A percentile compares a stretch with the other conserved stretches of the same genome.
These are phyloP conservation scores for Rubus parviflorus DNA, from an alignment of 306 rosid species.

Conservation along the genomic window DNA sequence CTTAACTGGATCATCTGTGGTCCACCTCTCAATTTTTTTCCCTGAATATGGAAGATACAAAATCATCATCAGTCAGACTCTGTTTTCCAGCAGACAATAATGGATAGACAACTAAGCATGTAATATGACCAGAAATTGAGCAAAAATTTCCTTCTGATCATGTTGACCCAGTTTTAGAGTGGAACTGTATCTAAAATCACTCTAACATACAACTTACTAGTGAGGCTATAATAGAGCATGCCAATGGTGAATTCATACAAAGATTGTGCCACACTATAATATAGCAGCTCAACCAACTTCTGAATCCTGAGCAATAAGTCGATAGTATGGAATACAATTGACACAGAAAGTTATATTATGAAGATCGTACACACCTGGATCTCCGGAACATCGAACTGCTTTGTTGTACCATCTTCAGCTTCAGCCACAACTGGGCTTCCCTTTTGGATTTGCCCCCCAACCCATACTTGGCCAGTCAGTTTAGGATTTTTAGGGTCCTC, in stretches of 20 bases:
- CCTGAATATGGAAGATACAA: constrained; percentile 43
- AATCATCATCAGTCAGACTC: background rate
- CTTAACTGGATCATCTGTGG: constrained; percentile 96
- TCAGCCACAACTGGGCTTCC: constrained; percentile 65
- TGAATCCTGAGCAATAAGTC: background rate
- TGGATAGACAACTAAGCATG: background rate
- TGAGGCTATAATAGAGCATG: background rate
- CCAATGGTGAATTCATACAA: too few species aligned
- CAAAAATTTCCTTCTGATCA: background rate
- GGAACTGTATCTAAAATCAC: background rate
- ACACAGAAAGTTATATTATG: background rate
- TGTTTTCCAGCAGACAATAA: background rate
- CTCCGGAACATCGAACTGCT: constrained; percentile 78
- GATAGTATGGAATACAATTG: background rate
- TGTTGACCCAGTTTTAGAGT: background rate
- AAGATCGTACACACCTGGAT: constrained; percentile 56
- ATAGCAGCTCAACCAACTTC: background rate
- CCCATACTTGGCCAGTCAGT: constrained; percentile 83
- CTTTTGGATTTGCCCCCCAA: constrained; percentile 77
- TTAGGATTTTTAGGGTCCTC: constrained; percentile 71
- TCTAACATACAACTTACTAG: background rate
- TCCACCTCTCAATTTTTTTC: constrained; percentile 72
- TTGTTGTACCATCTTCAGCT: constrained; percentile 66
- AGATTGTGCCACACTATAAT: background rate
- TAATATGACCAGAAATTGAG: background rate